phyloP scores from a whole-genome alignment of 2,329 filamentous ascomycete species.

The Trichoderma breve region DNA sequence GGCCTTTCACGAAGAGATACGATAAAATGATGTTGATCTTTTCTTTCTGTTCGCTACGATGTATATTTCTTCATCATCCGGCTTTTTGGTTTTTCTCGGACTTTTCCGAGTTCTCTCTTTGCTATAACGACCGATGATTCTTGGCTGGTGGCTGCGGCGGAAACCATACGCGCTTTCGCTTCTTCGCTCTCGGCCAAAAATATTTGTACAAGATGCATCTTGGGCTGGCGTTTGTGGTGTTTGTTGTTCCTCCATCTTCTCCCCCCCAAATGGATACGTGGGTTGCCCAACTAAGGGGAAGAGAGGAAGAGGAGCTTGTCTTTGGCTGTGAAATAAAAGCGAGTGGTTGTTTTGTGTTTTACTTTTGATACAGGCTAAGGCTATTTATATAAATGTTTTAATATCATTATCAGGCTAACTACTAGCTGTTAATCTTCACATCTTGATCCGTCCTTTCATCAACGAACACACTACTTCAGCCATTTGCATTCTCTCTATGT shows the following conservation, averaged over 20 bases:
- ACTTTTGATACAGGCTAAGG: neutral
- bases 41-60: neutral
- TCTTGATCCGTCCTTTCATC: neutral
- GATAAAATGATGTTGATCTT: neutral
- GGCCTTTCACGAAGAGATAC: neutral
- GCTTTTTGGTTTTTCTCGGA: neutral
- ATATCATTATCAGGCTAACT: neutral
- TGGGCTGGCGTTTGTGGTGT: conserved; percentile 27
- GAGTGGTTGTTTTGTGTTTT: neutral
- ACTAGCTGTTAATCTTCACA: neutral
- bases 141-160: neutral
- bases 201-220: conserved; percentile 23
- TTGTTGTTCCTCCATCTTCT: neutral
- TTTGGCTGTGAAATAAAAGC: conserved; percentile 7
- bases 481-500: neutral
- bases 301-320: neutral
- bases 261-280: neutral
- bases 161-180: neutral
- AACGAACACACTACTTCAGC: neutral
- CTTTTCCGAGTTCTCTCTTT: neutral
- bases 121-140: neutral
- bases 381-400: neutral
- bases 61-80: neutral
- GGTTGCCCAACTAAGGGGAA: neutral
- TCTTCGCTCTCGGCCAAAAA: neutral